Evolutionary conservation across 768 basidiomycete species (phyloP).

Genomic region (Dacryopinax spathularia): DNA sequence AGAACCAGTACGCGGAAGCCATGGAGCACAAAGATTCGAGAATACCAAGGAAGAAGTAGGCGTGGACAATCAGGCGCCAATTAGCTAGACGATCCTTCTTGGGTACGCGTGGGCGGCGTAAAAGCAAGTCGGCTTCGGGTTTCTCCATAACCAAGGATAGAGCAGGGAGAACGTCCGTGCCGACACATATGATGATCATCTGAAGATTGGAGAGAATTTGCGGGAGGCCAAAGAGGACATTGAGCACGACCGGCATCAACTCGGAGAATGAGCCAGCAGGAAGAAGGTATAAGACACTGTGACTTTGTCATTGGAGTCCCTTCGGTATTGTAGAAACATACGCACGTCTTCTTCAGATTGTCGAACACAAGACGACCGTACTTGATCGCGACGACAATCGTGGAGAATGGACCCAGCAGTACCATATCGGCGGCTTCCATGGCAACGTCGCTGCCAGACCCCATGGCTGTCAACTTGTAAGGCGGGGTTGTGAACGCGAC

Average conservation of each 20-base stretch:
- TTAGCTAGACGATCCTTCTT: conserved; percentile 44
- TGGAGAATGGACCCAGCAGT: conserved; percentile 25
- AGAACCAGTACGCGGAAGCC: conserved; percentile 30
- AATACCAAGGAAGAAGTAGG: conserved; percentile 43
- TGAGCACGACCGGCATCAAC: conserved; percentile 44
- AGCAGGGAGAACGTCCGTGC: conserved; percentile 42
- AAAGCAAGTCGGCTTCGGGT: conserved; percentile 45
- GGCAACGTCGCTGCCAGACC: conserved; percentile 32
- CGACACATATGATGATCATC: conserved; percentile 40
- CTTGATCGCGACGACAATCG: conserved; percentile 23
- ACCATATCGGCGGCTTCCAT: conserved; percentile 30
- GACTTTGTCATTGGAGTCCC: background rate
- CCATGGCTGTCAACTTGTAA: conserved; percentile 26
- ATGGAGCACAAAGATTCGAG: conserved; percentile 35
- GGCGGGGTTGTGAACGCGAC: background rate
- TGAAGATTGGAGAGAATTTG: conserved; percentile 42
- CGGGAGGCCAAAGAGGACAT: conserved; percentile 44
- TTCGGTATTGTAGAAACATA: background rate
- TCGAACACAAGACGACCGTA: conserved; percentile 42
- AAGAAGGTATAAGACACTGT: conserved; percentile 3
- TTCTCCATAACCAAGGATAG: conserved; percentile 44
- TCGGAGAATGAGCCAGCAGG: conserved; percentile 47
- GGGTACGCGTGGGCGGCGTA: conserved; percentile 40
- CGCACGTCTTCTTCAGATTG: conserved; percentile 34
- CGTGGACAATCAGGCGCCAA: conserved; percentile 38